Percentiles rank a stretch among this genome's conserved stretches.
These are phyloP conservation scores for Alternaria sp. DNA, from an alignment of 2,329 filamentous ascomycete genomes.

Conservation along the genomic window DNA sequence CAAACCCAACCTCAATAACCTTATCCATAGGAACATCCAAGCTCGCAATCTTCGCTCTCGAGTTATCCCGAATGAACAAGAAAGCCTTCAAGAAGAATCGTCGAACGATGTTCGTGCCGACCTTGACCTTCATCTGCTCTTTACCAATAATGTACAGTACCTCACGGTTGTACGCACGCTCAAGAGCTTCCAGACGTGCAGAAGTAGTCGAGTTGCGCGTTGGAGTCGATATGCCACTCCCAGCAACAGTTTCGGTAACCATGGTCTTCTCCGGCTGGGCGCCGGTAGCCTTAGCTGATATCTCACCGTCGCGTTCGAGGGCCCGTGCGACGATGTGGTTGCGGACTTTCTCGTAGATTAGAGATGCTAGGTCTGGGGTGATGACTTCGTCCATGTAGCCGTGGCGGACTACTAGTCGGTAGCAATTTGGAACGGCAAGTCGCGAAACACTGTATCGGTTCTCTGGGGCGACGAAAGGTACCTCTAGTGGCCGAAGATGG, in stretches of 20 bases:
- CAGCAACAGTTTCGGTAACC: not conserved
- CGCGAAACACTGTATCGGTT: conserved; percentile 58
- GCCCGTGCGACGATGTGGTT: conserved; percentile 42
- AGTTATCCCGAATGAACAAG: conserved; percentile 71
- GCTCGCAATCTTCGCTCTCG: conserved; percentile 69
- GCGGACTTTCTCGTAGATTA: conserved; percentile 65
- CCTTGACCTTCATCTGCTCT: conserved; percentile 48
- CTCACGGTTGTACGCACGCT: conserved; percentile 54
- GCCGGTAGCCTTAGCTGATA: conserved; percentile 10
- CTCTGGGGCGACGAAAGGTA: conserved; percentile 54
- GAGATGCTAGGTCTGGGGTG: conserved; percentile 63
- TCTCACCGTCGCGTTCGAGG: conserved; percentile 36
- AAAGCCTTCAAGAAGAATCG: conserved; percentile 61
- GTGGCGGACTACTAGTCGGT: conserved; percentile 72
- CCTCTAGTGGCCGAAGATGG: conserved; percentile 69
- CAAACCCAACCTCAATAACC: conserved; percentile 72
- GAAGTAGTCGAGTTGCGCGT: conserved; percentile 31
- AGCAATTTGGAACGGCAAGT: conserved; percentile 65
- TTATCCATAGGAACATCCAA: conserved; percentile 65
- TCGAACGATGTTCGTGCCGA: conserved; percentile 52
- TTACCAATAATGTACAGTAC: conserved; percentile 66
- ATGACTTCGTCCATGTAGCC: conserved; percentile 77
- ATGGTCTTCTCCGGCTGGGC: not conserved
- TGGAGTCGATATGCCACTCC: conserved; percentile 17
- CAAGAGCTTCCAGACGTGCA: conserved; percentile 44